Evolutionary conservation across 257 asterid species (phyloP).

Genomic region (Cordia subcordata): DNA sequence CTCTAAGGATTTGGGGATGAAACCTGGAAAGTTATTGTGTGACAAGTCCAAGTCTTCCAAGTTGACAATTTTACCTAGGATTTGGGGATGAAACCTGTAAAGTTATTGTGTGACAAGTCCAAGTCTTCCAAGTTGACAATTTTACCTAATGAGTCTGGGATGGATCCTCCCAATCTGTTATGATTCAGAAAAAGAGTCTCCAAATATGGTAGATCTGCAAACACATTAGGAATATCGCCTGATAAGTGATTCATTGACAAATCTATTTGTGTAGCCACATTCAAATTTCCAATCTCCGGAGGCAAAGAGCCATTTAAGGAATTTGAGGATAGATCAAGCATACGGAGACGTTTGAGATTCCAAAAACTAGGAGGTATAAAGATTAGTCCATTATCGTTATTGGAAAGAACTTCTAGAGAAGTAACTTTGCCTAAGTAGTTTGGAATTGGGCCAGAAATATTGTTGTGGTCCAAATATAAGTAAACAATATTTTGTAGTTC

Average conservation of each 20-base stretch:
- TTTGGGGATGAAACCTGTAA: slow-evolving; percentile 6
- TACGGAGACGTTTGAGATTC: slow-evolving; percentile 4
- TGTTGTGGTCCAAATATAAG: background rate
- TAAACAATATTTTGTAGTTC: background rate
- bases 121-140: background rate
- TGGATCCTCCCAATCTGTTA: slow-evolving; percentile 1
- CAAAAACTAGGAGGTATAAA: slow-evolving; percentile 1
- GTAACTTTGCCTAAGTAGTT: background rate
- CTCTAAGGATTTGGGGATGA: too few relatives aligned
- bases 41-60: too few relatives aligned
- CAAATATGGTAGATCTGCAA: background rate
- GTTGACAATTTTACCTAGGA: background rate
- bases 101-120: slow-evolving; percentile 4
- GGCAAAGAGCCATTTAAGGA: slow-evolving; percentile 1
- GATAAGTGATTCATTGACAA: background rate
- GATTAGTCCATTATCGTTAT: background rate
- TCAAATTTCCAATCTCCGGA: slow-evolving; percentile 2
- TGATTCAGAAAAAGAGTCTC: slow-evolving; percentile 2
- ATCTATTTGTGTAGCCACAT: background rate
- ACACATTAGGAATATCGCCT: too few relatives aligned
- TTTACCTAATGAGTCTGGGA: slow-evolving; percentile 11
- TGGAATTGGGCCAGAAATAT: background rate
- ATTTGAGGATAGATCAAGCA: slow-evolving; percentile 2
- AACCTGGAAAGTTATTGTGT: too few relatives aligned
- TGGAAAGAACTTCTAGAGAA: background rate